phyloP scores from a whole-genome alignment of 306 rosid genomes.

The Citrullus colocynthis region DNA sequence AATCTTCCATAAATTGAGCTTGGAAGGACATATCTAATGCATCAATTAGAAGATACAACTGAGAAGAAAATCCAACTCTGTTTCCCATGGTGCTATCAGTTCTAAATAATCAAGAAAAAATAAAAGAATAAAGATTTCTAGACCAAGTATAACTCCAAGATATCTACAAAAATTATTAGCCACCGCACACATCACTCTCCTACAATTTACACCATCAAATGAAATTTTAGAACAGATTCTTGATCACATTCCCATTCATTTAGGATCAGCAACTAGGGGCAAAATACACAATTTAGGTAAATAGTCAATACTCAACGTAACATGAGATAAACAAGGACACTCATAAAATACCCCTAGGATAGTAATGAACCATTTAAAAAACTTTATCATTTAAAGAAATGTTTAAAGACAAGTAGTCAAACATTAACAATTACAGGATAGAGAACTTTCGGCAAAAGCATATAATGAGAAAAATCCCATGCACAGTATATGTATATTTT shows the following conservation, averaged over 20 bases:
- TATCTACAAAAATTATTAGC: neutral
- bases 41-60: conserved; percentile 55
- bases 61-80: conserved; percentile 72
- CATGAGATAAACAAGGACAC: neutral
- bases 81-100: conserved; percentile 49
- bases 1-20: conserved; percentile 91
- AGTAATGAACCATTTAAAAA: neutral
- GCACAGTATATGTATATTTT: neutral
- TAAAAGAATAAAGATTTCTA: neutral
- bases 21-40: conserved; percentile 71
- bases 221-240: neutral
- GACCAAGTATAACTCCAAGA: neutral
- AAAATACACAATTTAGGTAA: neutral
- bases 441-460: neutral
- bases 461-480: neutral
- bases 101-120: conserved; percentile 19
- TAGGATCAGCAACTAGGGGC: neutral
- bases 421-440: neutral
- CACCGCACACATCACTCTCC: neutral
- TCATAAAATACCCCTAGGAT: neutral
- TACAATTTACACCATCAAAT: neutral
- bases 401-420: neutral
- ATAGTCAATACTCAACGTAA: neutral
- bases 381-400: neutral
- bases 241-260: neutral